A percentile compares a stretch with the other conserved stretches of the same genome.
These are phyloP conservation scores for Pyronema domesticum DNA, from an alignment of 495 filamentous ascomycete species.

Conservation along the genomic window DNA sequence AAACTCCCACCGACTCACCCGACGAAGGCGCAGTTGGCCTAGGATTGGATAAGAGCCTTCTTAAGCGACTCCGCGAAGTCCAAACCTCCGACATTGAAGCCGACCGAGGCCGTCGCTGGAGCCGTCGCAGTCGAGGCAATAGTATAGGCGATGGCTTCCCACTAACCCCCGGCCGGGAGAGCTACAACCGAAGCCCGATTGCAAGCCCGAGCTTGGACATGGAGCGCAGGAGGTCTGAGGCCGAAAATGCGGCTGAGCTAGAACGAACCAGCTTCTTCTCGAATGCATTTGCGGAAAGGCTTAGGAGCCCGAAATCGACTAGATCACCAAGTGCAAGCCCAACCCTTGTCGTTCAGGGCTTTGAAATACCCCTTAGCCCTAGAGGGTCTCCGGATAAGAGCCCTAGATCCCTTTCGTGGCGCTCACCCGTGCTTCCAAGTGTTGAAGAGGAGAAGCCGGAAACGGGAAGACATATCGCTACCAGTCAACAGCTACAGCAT, in stretches of 20 bases:
- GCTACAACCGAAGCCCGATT: not conserved
- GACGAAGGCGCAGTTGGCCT: not conserved
- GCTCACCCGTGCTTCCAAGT: not conserved
- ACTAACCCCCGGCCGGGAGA: not conserved
- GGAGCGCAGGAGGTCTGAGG: not conserved
- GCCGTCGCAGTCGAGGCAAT: not conserved
- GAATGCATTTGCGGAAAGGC: not conserved
- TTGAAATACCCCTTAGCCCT: not conserved
- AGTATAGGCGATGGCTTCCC: not conserved
- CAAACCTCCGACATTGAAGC: constrained; percentile 1
- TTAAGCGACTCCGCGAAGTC: constrained; percentile 1
- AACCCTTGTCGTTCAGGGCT: not conserved
- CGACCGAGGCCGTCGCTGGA: not conserved
- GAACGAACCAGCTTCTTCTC: constrained; percentile 2
- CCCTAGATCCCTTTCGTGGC: too few relatives aligned
- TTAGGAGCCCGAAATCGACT: not conserved
- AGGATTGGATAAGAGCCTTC: constrained; percentile 2
- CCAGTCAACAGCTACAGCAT: not conserved
- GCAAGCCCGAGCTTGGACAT: not conserved
- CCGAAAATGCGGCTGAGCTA: not conserved
- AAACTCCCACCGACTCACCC: not conserved
- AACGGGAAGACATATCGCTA: not conserved
- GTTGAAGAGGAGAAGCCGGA: not conserved
- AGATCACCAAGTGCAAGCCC: not conserved
- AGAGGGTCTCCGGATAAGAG: not conserved